Base-by-base conservation (phyloP, 2,329 filamentous ascomycete species). In the Phialophora chinensis region DNA sequence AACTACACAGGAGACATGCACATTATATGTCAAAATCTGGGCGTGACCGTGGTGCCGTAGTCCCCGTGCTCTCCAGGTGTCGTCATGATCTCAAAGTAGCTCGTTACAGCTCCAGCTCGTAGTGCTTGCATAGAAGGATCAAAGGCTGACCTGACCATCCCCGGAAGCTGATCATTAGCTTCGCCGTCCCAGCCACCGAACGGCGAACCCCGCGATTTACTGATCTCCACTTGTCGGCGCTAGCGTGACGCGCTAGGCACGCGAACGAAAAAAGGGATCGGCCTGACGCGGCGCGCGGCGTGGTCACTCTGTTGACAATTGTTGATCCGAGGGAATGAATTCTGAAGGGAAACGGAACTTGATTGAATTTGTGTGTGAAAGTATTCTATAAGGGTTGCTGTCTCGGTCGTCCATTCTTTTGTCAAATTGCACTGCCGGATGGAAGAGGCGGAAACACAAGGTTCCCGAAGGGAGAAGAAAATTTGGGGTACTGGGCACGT, bases 171-270 rank as follows among this genome's bases (percentile, higher is more conserved):
- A 55, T 49, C 3, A 7, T 12, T 55, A 31, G 25, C 29, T 17
- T 38, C 44, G 14, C 49, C 17, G 38, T n/a, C 14, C 38, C 59
- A 61, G 47, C 58, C 58, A 60, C 58, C 59, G 29, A 35, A 33
- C 49, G 59, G 59, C 59, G 59, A 54, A 42, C 59, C 59, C 59
- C 59, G 59, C 59, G 59, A 61, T 52, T 42, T 53, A n/a, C 44
- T 20, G 47, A 53, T 25, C 27, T 35, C 59, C 59, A 53, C 59
- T 17, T 33, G 4, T 35, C 31, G 27, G 47, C 49, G 44, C 49
- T 62, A 62, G 60, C 35, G 60, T 33, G n/a, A 56, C 60, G 60
- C 60, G 60, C 60, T 62, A 62, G 54, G 60, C 27, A 61, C 59
- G 47, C 59, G 59, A 61, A 42, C 60, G 8, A 35, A 35, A 20